Evolutionary conservation across 495 filamentous ascomycete genomes (phyloP).

Genomic region (Xylaria cubensis): DNA sequence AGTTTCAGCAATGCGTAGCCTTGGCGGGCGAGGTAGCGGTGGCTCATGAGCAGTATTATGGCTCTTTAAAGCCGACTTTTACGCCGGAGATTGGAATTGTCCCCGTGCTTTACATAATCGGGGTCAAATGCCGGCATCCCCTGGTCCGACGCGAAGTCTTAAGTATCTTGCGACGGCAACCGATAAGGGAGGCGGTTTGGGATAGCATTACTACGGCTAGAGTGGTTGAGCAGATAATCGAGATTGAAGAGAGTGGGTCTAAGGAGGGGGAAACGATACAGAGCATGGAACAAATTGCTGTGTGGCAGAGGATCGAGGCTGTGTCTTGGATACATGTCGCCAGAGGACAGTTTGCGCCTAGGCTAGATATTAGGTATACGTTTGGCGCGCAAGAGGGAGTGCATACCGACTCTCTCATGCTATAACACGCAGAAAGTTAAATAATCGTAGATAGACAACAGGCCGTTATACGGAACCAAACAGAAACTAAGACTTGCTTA

Average conservation of each 20-base stretch:
- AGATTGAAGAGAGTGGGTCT: conserved; percentile 34
- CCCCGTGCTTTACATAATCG: conserved; percentile 41
- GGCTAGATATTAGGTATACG: conserved; percentile 42
- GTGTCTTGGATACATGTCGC: conserved; percentile 34
- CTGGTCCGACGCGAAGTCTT: conserved; percentile 35
- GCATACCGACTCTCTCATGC: conserved; percentile 35
- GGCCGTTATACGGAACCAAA: background rate
- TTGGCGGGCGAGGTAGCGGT: conserved; percentile 3
- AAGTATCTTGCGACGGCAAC: conserved; percentile 38
- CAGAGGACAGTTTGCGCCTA: conserved; percentile 30
- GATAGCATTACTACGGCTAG: conserved; percentile 41
- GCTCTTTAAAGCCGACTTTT: conserved; percentile 27
- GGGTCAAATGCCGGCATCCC: conserved; percentile 43
- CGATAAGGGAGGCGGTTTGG: conserved; percentile 42
- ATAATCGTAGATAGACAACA: background rate
- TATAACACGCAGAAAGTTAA: conserved; percentile 20
- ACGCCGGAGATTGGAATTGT: conserved; percentile 33
- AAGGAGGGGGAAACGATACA: conserved; percentile 25
- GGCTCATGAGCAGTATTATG: conserved; percentile 18
- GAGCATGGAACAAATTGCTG: conserved; percentile 34
- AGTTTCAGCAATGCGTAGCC: conserved; percentile 28
- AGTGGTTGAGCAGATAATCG: conserved; percentile 41
- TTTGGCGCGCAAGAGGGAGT: conserved; percentile 34
- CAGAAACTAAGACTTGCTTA: background rate
- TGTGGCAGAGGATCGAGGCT: conserved; percentile 38